These are phyloP conservation scores for Austroboletus novae-zelandiae DNA, from an alignment of 1,284 basidiomycete genomes.

Conservation along the genomic window DNA sequence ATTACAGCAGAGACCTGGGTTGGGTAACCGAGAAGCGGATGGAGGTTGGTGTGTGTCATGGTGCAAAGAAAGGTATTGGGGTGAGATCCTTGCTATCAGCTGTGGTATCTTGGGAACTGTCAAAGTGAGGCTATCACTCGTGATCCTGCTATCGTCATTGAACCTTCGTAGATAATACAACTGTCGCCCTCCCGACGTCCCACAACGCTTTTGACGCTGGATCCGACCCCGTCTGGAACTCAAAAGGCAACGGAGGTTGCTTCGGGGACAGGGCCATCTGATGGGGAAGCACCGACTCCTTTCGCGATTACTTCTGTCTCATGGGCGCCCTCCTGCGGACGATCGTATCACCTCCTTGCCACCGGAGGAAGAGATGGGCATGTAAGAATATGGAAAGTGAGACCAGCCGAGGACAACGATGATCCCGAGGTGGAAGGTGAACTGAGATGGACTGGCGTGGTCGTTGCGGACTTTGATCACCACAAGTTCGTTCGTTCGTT, in stretches of 20 bases:
- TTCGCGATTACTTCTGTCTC: slow-evolving; percentile 76
- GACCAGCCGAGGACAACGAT: slow-evolving; percentile 47
- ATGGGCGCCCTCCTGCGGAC: slow-evolving; percentile 90
- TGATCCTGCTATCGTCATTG: neutral
- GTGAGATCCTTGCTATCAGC: slow-evolving; percentile 78
- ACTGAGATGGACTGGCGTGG: slow-evolving; percentile 64
- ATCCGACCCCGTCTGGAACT: slow-evolving; percentile 37
- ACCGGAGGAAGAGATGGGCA: slow-evolving; percentile 84
- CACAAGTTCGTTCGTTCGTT: slow-evolving; percentile 51
- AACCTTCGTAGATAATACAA: slow-evolving; percentile 52
- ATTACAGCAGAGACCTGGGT: slow-evolving; percentile 44
- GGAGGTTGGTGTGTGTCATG: slow-evolving; percentile 92
- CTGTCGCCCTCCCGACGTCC: slow-evolving; percentile 54
- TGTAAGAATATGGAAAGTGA: slow-evolving; percentile 84
- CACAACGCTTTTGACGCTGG: slow-evolving; percentile 40
- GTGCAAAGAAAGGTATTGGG: slow-evolving; percentile 95
- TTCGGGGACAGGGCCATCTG: slow-evolving; percentile 22
- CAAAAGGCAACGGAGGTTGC: slow-evolving; percentile 13
- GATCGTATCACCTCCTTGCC: slow-evolving; percentile 89
- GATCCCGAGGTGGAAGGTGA: slow-evolving; percentile 45
- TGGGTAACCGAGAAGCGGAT: slow-evolving; percentile 72
- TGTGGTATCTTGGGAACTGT: slow-evolving; percentile 71
- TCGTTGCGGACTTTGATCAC: slow-evolving; percentile 85
- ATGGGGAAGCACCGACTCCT: slow-evolving; percentile 39
- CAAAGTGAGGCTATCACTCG: slow-evolving; percentile 51